phyloP scores from a whole-genome alignment of 2,329 filamentous ascomycete species.

The Aulographum hederae region DNA sequence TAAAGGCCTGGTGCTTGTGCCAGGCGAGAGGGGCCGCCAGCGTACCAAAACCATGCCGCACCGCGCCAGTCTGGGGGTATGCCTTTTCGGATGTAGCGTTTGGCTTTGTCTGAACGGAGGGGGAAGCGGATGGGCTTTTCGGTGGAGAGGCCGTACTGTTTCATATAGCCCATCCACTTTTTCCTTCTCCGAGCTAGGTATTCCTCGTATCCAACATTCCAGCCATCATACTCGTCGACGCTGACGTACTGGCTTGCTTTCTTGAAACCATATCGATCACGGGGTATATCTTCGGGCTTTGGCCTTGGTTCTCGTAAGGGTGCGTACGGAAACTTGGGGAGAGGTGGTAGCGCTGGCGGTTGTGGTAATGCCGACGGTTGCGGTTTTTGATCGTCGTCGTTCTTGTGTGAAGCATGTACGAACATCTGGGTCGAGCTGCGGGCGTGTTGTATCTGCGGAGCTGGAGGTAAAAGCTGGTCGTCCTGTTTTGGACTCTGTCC shows the following conservation, averaged over 20 bases:
- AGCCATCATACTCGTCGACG: slow-evolving; percentile 60
- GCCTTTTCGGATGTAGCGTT: slow-evolving; percentile 80
- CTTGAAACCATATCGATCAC: slow-evolving; percentile 84
- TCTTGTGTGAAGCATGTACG: too few species aligned
- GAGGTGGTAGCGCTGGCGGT: neutral
- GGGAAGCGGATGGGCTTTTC: slow-evolving; percentile 62
- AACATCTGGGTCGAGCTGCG: too few species aligned
- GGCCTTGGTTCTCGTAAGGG: slow-evolving; percentile 5
- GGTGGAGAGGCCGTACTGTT: slow-evolving; percentile 56
- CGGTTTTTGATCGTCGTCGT: neutral
- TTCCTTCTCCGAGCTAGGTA: slow-evolving; percentile 56
- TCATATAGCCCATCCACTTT: slow-evolving; percentile 70
- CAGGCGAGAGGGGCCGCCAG: slow-evolving; percentile 65
- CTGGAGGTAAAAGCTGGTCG: too few species aligned
- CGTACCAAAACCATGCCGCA: slow-evolving; percentile 95
- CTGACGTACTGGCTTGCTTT: slow-evolving; percentile 70
- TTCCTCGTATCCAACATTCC: slow-evolving; percentile 57
- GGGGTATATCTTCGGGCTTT: too few species aligned
- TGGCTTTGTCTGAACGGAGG: slow-evolving; percentile 62
- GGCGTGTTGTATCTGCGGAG: too few species aligned
- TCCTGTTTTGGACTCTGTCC: too few species aligned
- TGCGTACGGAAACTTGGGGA: neutral
- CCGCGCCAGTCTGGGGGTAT: slow-evolving; percentile 88
- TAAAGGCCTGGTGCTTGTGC: slow-evolving; percentile 64
- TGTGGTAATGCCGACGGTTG: neutral